Conservation (phyloP, 2,329 filamentous ascomycete genomes). For the Neofusicoccum cordaticola region DNA sequence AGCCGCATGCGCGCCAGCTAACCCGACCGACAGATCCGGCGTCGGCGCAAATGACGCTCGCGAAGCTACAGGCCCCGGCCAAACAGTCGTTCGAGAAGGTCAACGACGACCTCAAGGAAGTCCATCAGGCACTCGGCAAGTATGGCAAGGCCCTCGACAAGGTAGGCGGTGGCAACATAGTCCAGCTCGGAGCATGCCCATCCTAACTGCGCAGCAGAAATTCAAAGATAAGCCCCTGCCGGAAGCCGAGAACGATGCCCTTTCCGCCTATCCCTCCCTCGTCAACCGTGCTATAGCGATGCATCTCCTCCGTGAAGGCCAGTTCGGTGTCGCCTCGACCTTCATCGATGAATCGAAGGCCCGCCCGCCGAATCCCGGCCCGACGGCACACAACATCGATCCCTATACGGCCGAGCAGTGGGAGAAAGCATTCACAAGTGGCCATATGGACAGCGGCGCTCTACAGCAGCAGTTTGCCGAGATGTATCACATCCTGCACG, state of each 20-base stretch:
- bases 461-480: conserved; percentile 79
- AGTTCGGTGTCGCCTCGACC: conserved; percentile 82
- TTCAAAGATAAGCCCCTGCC: conserved; percentile 64
- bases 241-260: conserved; percentile 75
- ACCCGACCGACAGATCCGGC: conserved; percentile 57
- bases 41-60: conserved; percentile 69
- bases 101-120: conserved; percentile 76
- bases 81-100: conserved; percentile 78
- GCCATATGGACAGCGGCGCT: conserved; percentile 53
- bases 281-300: conserved; percentile 94
- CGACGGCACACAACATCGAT: conserved; percentile 34
- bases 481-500: conserved; percentile 86
- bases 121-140: conserved; percentile 76
- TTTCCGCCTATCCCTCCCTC: conserved; percentile 70
- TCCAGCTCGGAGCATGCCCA: not conserved
- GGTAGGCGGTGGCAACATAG: conserved; percentile 44
- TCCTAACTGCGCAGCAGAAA: conserved; percentile 44
- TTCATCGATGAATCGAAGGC: conserved; percentile 72
- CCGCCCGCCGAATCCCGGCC: conserved; percentile 41
- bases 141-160: conserved; percentile 85
- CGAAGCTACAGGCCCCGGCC: conserved; percentile 81
- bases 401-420: conserved; percentile 36
- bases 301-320: conserved; percentile 91
- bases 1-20: conserved; percentile 27
- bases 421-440: conserved; percentile 46